Evolutionary conservation across 495 filamentous ascomycete genomes (phyloP).

Genomic region (Oidiodendron maius): DNA sequence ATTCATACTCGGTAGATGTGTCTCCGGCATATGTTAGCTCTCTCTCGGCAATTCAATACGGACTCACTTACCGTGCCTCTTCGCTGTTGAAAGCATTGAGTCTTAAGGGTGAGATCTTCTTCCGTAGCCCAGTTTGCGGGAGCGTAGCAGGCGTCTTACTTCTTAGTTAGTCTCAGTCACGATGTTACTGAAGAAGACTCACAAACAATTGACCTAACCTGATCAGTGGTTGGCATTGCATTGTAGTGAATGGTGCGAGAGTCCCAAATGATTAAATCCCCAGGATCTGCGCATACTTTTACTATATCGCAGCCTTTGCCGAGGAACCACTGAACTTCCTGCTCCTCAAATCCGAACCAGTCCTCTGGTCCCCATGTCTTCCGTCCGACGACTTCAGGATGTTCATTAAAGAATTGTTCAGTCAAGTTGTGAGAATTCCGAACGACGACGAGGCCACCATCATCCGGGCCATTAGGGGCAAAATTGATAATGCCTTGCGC

Average conservation of each 20-base stretch:
- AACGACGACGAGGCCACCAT: constrained; percentile 6
- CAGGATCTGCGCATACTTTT: constrained; percentile 34
- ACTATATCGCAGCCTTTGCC: constrained; percentile 23
- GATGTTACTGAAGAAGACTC: too few relatives aligned
- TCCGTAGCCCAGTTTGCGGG: too few relatives aligned
- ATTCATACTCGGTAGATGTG: too few relatives aligned
- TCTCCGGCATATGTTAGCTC: too few relatives aligned
- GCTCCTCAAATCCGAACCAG: constrained; percentile 24
- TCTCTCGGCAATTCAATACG: too few relatives aligned
- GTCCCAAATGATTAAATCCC: constrained; percentile 41
- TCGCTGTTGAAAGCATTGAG: too few relatives aligned
- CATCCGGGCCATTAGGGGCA: constrained; percentile 13
- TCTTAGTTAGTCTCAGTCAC: too few relatives aligned
- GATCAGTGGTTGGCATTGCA: not conserved
- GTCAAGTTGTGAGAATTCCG: constrained; percentile 23
- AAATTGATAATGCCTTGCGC: constrained; percentile 40
- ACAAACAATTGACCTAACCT: too few relatives aligned
- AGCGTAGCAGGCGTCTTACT: too few relatives aligned
- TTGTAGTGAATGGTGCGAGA: constrained; percentile 33
- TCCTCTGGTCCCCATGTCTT: constrained; percentile 24
- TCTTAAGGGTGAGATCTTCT: too few relatives aligned
- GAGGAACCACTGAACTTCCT: constrained; percentile 31
- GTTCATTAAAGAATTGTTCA: constrained; percentile 30
- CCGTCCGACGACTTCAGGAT: constrained; percentile 11
- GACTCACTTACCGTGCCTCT: too few relatives aligned